phyloP scores from a whole-genome alignment of 768 basidiomycete species.

The Mycena haematopus region DNA sequence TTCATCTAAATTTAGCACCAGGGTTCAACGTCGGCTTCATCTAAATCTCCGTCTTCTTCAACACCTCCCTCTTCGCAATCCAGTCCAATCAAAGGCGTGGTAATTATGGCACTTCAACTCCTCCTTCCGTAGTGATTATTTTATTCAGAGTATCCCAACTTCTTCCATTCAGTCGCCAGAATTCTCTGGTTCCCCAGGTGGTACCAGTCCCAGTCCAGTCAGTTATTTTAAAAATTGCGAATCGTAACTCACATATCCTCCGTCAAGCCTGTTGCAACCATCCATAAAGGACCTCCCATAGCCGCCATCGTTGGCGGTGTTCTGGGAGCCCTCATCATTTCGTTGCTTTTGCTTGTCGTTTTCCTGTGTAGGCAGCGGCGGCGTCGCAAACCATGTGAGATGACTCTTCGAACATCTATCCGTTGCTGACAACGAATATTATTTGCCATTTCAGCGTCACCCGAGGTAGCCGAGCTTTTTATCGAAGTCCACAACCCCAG shows the following conservation, averaged over 20 bases:
- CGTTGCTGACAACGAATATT: not conserved
- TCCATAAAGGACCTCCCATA: not conserved
- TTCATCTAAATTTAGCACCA: not conserved
- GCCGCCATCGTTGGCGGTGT: constrained; percentile 21
- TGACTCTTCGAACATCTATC: not conserved
- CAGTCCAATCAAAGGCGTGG: not conserved
- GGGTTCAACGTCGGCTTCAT: not conserved
- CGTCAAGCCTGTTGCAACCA: not conserved
- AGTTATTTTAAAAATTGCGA: not conserved
- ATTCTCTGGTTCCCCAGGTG: not conserved
- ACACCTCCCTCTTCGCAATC: not conserved
- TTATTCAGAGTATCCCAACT: not conserved
- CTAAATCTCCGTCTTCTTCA: not conserved
- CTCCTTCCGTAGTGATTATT: not conserved
- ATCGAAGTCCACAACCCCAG: not conserved
- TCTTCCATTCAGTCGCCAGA: not conserved
- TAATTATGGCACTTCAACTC: not conserved
- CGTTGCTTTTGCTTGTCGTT: constrained; percentile 11
- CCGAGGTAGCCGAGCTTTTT: not conserved
- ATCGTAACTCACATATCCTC: not conserved
- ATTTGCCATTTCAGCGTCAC: not conserved
- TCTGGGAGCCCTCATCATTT: constrained; percentile 10
- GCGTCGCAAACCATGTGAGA: not conserved
- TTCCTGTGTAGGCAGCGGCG: constrained; percentile 14
- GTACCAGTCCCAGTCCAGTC: not conserved